Evolutionary conservation across 2,329 filamentous ascomycete genomes (phyloP).

Genomic region (Dendrostoma leiphaemia): DNA sequence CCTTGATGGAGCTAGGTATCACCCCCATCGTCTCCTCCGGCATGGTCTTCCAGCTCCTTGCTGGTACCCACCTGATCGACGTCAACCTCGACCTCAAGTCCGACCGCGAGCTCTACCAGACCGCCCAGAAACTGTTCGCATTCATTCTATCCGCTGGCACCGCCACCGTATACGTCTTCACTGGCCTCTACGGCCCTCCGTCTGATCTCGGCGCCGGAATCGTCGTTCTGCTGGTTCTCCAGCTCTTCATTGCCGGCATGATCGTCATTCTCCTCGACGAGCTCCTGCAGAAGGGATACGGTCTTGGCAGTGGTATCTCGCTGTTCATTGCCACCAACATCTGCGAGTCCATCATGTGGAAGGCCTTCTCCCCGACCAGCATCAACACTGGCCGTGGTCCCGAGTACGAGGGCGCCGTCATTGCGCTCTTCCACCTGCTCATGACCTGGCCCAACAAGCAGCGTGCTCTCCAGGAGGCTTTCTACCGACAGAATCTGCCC

Average conservation of each 20-base stretch:
- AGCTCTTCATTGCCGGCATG: conserved; percentile 94
- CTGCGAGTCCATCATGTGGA: conserved; percentile 99
- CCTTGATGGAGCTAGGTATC: conserved; percentile 93
- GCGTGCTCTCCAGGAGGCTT: conserved; percentile 94
- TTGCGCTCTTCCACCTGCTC: conserved; percentile 95
- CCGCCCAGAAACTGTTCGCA: conserved; percentile 96
- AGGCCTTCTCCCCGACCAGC: conserved; percentile 98
- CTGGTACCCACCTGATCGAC: conserved; percentile 98
- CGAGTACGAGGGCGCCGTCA: conserved; percentile 98
- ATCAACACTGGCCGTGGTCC: conserved; percentile 99
- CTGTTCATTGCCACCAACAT: conserved; percentile 99
- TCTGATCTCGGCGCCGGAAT: conserved; percentile 96
- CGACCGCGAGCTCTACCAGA: conserved; percentile 99
- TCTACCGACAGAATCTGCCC: conserved; percentile 98
- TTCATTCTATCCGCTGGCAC: conserved; percentile 98
- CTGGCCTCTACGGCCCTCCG: conserved; percentile 94
- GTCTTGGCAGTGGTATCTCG: conserved; percentile 96
- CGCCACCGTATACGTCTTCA: conserved; percentile 97
- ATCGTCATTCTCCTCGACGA: conserved; percentile 99
- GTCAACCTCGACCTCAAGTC: conserved; percentile 99
- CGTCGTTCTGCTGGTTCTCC: conserved; percentile 95
- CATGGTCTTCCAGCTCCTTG: conserved; percentile 99
- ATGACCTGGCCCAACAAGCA: conserved; percentile 99
- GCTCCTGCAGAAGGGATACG: conserved; percentile 98
- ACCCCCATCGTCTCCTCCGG: conserved; percentile 99